Conservation (phyloP, 2,329 filamentous ascomycete genomes). For the Verticillium isaacii region DNA sequence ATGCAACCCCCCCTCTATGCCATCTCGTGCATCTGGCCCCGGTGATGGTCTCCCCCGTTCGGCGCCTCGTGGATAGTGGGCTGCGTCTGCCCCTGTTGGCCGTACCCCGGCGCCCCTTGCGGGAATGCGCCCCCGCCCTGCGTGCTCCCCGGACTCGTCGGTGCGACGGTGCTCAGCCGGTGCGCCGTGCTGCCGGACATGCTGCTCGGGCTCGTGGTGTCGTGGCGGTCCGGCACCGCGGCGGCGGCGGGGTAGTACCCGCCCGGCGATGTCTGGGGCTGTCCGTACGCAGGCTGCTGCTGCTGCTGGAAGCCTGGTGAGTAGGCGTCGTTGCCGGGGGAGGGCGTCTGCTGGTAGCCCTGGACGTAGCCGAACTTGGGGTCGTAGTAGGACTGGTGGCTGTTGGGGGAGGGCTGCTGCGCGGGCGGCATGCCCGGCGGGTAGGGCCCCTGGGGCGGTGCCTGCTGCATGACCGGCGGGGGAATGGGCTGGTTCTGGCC, state of each 20-base stretch:
- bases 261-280: conserved; percentile 6
- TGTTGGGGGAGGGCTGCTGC: not conserved
- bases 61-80: conserved; percentile 32
- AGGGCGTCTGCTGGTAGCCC: conserved; percentile 1
- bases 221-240: not conserved
- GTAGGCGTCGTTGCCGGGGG: not conserved
- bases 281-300: conserved; percentile 7
- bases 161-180: conserved; percentile 7
- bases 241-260: conserved; percentile 13
- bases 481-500: not conserved
- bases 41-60: conserved; percentile 27
- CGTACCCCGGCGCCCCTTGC: conserved; percentile 7
- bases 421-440: not conserved
- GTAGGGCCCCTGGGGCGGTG: conserved; percentile 5
- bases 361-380: conserved; percentile 15
- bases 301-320: conserved; percentile 6
- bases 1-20: conserved; percentile 14
- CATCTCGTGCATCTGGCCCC: conserved; percentile 36
- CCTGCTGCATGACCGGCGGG: conserved; percentile 5
- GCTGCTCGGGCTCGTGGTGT: conserved; percentile 1
- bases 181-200: not conserved
- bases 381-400: conserved; percentile 19
- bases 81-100: conserved; percentile 18
- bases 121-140: conserved; percentile 9
- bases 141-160: conserved; percentile 11